Evolutionary conservation across 352 stramenopile species (phyloP), one percentile per base, ranked within the genome.

Genomic region (Pythium periplocum): DNA sequence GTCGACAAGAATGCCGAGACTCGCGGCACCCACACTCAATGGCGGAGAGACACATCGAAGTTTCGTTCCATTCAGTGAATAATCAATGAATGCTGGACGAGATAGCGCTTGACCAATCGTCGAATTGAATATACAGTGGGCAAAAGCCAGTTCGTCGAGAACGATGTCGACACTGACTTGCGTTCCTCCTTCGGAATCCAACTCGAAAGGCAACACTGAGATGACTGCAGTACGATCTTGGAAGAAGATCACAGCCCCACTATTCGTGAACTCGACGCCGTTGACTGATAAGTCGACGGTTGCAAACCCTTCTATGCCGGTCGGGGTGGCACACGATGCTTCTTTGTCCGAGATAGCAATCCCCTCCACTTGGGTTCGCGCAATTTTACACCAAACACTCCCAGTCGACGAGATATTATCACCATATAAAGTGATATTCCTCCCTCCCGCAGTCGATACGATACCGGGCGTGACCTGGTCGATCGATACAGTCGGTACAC

Each of bases 231-330:
- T 39, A 11, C n/a, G 34, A 17, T 66, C 59, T 35, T 66, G 37
- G 34, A 55, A 66, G 8, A 51, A 54, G 7, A 66, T 7, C 1
- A 32, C 30, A 2, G 42, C 33, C 10, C 6, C 46, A 37, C 52
- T 54, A 5, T 10, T 36, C n/a, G 37, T 55, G 31, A 61, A 66
- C 31, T 61, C 48, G 6, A 51, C 48, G 10, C 48, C 59, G 44
- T 66, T 60, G 10, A 56, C 31, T 30, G 59, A 61, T 9, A 66
- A 34, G 2, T 66, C 59, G 7, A 61, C 48, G 9, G 26, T 48
- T 4, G 42, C 52, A 33, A 55, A 66, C 35, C 58, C 58, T 34
- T 44, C 35, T 6, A 55, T 34, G 33, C 45, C 42, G 35, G 57
- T 17, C 30, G 57, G 57, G 4, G 57, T 36, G 34, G 36, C 33